Base-by-base conservation (phyloP, 2,329 filamentous ascomycete genomes). In the Epichloe gansuensis region DNA sequence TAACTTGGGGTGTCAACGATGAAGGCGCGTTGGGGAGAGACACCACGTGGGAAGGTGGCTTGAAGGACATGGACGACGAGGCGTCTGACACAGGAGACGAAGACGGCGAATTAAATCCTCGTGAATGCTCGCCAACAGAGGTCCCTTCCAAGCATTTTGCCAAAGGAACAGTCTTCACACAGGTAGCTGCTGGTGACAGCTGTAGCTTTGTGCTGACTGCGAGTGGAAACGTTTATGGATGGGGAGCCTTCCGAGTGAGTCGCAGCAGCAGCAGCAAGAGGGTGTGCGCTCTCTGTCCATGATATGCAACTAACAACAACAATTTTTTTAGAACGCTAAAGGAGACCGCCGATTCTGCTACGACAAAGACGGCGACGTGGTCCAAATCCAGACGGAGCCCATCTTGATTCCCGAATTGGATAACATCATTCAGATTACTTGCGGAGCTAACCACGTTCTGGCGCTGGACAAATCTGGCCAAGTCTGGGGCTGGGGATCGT, bases 1-100 rank as follows among this genome's bases (percentile, higher is more conserved):
- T 89, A 51, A 89, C 86, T 31, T 94, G 88, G 88, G 88, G 88
- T 51, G 87, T 93, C 59, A 93, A 93, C 64, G 88, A 94, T 63
- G 82, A 89, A 62, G 85, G 85, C 56, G 86, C 88, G 8, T 76
- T 94, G 39, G 88, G 88, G 42, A 77, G 88, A 62, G 78, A 87
- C 63, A 90, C 85, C 3, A 71, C 70, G 12, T 84, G 82, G 75
- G 78, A 84, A 2, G 84, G 84, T 47, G 81, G 80, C 17, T 66
- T 78, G 34, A 74, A 78, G 52, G 78, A 82, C 50, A 70, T 74
- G 54, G 78, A 79, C 39, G 44, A 76, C 81, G 51, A n/a, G 11
- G 40, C 40, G 11, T 73, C 74, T 13, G 78, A 77, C 21, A 76
- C 75, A 8, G 75, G 73, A 8, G 76, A 80, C n/a, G 76, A 82